phyloP scores from a whole-genome alignment of 2,329 filamentous ascomycete species.

The Phyllosticta citrichinensis region DNA sequence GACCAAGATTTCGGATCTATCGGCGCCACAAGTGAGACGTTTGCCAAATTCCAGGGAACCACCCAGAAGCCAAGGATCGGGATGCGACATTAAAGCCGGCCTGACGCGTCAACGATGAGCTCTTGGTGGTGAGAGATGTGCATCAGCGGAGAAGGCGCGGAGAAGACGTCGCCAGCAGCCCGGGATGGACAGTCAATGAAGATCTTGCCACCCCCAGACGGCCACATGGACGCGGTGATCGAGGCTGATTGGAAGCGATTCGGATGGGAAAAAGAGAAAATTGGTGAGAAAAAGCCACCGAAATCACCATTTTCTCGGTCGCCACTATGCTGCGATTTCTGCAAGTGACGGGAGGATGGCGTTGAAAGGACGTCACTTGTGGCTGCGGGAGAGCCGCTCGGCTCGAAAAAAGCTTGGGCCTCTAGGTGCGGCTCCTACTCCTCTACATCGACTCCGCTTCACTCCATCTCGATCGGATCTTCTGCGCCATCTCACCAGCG shows the following conservation, averaged over 20 bases:
- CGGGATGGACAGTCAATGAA: not conserved
- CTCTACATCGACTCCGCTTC: not conserved
- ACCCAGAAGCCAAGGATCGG: not conserved
- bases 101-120: not conserved
- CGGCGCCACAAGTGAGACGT: not conserved
- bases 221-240: not conserved
- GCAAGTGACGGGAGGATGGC: not conserved
- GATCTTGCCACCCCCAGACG: not conserved
- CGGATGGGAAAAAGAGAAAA: not conserved
- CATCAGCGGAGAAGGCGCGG: not conserved
- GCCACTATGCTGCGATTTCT: not conserved
- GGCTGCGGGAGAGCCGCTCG: not conserved
- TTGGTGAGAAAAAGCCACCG: not conserved
- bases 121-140: not conserved
- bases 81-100: not conserved
- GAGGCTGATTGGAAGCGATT: not conserved
- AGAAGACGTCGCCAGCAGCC: not conserved
- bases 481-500: not conserved
- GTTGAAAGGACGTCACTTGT: not conserved
- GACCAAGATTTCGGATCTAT: not conserved
- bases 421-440: not conserved
- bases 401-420: not conserved
- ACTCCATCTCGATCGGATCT: not conserved
- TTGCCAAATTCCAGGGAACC: not conserved
- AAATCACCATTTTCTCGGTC: not conserved